phyloP scores from a whole-genome alignment of 2,329 filamentous ascomycete species.

The Zymoseptoria crescenta region DNA sequence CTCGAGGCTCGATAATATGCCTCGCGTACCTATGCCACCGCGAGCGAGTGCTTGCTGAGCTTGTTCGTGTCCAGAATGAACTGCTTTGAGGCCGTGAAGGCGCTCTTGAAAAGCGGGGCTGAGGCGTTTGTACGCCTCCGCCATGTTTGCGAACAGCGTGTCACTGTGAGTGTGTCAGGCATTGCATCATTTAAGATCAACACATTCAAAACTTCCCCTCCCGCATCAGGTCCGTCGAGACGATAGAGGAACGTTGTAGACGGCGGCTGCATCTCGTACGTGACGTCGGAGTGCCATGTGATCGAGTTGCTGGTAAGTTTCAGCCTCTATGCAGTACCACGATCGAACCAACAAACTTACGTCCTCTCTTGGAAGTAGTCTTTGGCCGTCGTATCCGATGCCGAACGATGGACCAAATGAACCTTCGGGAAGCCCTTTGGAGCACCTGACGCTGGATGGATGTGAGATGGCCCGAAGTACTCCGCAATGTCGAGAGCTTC shows the following conservation, averaged over 20 bases:
- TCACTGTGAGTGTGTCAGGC: conserved; percentile 42
- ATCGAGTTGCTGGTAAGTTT: conserved; percentile 46
- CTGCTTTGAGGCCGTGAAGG: conserved; percentile 70
- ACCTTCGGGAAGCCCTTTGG: conserved; percentile 67
- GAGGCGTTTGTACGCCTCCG: conserved; percentile 71
- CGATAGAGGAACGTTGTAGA: conserved; percentile 85
- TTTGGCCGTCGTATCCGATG: conserved; percentile 52
- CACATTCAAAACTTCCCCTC: conserved; percentile 68
- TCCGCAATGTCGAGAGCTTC: conserved; percentile 61
- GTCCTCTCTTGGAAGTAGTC: conserved; percentile 62
- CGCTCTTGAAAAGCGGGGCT: conserved; percentile 72
- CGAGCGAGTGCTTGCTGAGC: conserved; percentile 59
- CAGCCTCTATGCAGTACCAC: neutral
- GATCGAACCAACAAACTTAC: neutral
- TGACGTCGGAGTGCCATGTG: conserved; percentile 84
- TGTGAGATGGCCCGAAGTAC: conserved; percentile 75
- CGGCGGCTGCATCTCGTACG: conserved; percentile 80
- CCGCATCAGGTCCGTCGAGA: conserved; percentile 70
- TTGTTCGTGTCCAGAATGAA: conserved; percentile 76
- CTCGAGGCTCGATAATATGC: neutral
- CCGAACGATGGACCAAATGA: conserved; percentile 69
- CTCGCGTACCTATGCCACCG: conserved; percentile 51
- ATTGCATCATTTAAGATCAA: conserved; percentile 57
- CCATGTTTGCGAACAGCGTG: conserved; percentile 73
- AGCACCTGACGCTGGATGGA: conserved; percentile 70